Percentiles rank a stretch among this genome's conserved stretches.
These are phyloP conservation scores for Russula sp. DNA, from an alignment of 768 basidiomycete genomes.

Conservation along the genomic window DNA sequence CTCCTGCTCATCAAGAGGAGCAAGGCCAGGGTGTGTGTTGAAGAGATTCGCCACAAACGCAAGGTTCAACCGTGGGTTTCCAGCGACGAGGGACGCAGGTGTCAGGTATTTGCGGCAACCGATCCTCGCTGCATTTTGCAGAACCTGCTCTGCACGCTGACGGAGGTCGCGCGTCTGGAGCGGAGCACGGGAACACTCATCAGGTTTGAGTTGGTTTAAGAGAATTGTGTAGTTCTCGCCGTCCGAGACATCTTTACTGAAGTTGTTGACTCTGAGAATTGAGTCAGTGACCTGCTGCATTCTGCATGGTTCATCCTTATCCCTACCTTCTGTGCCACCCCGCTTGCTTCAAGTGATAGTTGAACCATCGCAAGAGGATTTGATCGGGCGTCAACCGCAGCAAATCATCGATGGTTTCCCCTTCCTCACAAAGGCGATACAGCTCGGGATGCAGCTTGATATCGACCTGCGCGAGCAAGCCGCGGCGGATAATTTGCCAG, in stretches of 20 bases:
- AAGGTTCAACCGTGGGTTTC: conserved; percentile 95
- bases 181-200: conserved; percentile 85
- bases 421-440: conserved; percentile 93
- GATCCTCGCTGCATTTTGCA: conserved; percentile 90
- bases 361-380: conserved; percentile 97
- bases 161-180: conserved; percentile 79
- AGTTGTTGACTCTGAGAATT: conserved; percentile 82
- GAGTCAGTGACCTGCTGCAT: not conserved
- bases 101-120: conserved; percentile 96
- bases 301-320: conserved; percentile 7
- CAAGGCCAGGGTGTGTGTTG: conserved; percentile 95
- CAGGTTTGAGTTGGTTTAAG: conserved; percentile 91
- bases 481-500: conserved; percentile 96
- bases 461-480: conserved; percentile 89
- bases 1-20: conserved; percentile 89
- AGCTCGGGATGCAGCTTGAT: conserved; percentile 98
- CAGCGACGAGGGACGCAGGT: conserved; percentile 80
- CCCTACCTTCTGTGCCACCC: conserved; percentile 78
- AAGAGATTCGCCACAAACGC: conserved; percentile 98
- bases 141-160: conserved; percentile 85
- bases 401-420: conserved; percentile 94
- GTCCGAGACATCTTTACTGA: conserved; percentile 94
- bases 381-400: conserved; percentile 93
- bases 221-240: conserved; percentile 97
- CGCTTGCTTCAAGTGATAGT: conserved; percentile 95